These are phyloP conservation scores for Pseudogymnoascus sp. DNA, from an alignment of 2,329 filamentous ascomycete species.

Conservation along the genomic window DNA sequence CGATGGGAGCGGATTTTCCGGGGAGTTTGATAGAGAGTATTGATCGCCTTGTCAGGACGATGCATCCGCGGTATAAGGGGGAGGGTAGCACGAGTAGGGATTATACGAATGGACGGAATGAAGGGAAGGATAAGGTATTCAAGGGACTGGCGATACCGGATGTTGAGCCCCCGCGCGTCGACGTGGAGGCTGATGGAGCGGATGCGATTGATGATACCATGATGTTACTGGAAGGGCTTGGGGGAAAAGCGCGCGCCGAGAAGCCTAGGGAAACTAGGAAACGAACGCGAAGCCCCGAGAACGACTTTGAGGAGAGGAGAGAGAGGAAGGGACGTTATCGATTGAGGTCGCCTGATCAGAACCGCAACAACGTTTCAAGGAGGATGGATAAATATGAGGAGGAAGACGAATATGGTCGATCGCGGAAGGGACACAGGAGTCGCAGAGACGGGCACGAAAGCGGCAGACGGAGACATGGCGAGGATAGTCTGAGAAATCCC, in stretches of 20 bases:
- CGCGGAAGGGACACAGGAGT: constrained; percentile 31
- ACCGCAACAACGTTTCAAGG: constrained; percentile 28
- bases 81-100: constrained; percentile 33
- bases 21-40: constrained; percentile 83
- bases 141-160: constrained; percentile 83
- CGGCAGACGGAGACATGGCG: constrained; percentile 34
- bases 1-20: constrained; percentile 74
- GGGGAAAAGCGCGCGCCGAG: constrained; percentile 47
- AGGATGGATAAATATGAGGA: constrained; percentile 42
- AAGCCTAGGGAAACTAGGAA: constrained; percentile 34
- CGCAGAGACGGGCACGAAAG: constrained; percentile 26
- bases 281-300: constrained; percentile 43
- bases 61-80: constrained; percentile 83
- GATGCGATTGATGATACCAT: constrained; percentile 88
- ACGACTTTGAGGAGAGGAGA: constrained; percentile 28
- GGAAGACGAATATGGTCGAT: constrained; percentile 51
- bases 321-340: constrained; percentile 34
- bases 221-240: constrained; percentile 79
- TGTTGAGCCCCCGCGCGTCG: constrained; percentile 48
- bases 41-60: constrained; percentile 75
- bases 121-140: constrained; percentile 81
- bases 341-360: constrained; percentile 41
- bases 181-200: constrained; percentile 34
- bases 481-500: constrained; percentile 53
- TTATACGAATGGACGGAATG: constrained; percentile 37